Percentiles rank a stretch among this genome's conserved stretches.
Conservation (phyloP, 148 eudicot genomes). For the Rhododendron ferrugineum region DNA sequence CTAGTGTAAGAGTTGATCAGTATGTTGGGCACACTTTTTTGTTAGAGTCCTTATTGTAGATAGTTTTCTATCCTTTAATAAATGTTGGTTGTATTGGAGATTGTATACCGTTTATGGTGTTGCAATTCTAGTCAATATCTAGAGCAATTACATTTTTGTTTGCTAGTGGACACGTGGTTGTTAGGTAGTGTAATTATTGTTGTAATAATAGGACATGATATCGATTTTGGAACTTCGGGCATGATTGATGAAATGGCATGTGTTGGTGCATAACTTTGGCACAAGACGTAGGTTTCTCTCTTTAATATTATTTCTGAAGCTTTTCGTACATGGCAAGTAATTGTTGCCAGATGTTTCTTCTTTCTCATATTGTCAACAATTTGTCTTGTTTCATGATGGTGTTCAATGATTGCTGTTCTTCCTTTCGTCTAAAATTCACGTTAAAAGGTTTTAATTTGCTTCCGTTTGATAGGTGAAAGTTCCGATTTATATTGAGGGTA, state of each 20-base stretch:
- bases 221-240: background rate
- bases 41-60: background rate
- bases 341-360: background rate
- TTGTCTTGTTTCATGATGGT: background rate
- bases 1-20: background rate
- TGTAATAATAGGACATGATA: background rate
- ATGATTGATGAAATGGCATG: background rate
- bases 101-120: background rate
- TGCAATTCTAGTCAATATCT: background rate
- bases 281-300: background rate
- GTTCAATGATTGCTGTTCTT: background rate
- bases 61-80: background rate
- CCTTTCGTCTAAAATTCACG: background rate
- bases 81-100: background rate
- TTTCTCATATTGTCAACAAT: background rate
- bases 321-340: background rate
- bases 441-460: slow-evolving; percentile 2
- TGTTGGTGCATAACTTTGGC: background rate
- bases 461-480: slow-evolving; percentile 68
- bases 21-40: background rate
- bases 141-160: background rate
- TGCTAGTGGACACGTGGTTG: background rate
- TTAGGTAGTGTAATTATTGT: background rate
- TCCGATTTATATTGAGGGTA: slow-evolving; percentile 68
- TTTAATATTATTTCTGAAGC: background rate